These are phyloP conservation scores for Cruciata laevipes DNA, from an alignment of 257 asterid genomes.

Conservation along the genomic window DNA sequence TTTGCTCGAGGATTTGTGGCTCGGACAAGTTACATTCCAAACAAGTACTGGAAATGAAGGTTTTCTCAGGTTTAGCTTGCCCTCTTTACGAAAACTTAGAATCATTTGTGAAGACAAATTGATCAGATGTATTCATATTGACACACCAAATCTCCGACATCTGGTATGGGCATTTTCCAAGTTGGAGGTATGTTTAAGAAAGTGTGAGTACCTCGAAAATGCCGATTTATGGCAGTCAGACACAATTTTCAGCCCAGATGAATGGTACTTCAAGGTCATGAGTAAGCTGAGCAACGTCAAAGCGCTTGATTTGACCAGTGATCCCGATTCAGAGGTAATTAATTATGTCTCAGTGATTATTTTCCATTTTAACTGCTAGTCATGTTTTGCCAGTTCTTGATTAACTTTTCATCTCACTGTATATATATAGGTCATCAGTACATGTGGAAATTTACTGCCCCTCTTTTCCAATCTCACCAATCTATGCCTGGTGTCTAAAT, in stretches of 20 bases:
- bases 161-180: background rate
- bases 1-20: background rate
- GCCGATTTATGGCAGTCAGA: background rate
- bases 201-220: background rate
- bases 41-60: background rate
- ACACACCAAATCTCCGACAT: background rate
- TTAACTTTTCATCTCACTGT: background rate
- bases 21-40: background rate
- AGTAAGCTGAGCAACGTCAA: background rate
- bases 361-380: no score
- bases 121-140: background rate
- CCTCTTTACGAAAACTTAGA: background rate
- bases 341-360: no score
- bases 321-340: background rate
- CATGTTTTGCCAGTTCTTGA: no score
- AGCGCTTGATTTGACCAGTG: background rate
- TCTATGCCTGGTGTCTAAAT: background rate
- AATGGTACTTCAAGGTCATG: background rate
- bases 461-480: background rate
- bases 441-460: background rate
- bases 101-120: background rate
- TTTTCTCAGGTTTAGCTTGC: background rate
- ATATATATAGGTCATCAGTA: background rate
- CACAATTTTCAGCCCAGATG: no score
- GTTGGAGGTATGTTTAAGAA: background rate